Evolutionary conservation across 23 red algal species (phyloP).

Genomic region (Pyropia haitanensis): DNA sequence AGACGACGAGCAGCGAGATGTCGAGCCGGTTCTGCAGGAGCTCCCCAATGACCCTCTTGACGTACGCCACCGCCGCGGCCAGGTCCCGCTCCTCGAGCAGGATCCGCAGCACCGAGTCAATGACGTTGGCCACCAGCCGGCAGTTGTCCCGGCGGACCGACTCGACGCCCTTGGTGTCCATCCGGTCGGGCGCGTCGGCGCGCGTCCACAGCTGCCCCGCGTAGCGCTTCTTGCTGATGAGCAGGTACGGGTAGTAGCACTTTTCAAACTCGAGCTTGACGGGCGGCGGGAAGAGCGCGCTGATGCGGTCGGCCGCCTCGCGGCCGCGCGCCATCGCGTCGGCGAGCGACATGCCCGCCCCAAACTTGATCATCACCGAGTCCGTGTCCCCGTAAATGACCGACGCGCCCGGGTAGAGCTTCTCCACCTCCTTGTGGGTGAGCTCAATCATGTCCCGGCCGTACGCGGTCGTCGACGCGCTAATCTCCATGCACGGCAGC

Average conservation of each 20-base stretch:
- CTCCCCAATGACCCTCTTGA: conserved; percentile 78
- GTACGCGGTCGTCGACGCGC: conserved; percentile 86
- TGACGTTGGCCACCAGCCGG: conserved; percentile 94
- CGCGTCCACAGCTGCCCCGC: conserved; percentile 93
- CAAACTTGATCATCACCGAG: conserved; percentile 99
- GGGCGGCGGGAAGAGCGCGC: conserved; percentile 65
- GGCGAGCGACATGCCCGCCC: conserved; percentile 26
- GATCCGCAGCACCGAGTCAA: conserved; percentile 60
- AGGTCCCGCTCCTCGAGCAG: conserved; percentile 78
- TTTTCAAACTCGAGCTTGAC: conserved; percentile 99
- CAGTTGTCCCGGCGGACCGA: conserved; percentile 97
- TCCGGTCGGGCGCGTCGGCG: conserved; percentile 76
- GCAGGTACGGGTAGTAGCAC: conserved; percentile 93
- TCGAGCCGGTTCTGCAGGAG: conserved; percentile 96
- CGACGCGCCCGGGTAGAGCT: conserved; percentile 54
- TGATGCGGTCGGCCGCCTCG: conserved; percentile 73
- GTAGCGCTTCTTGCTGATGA: conserved; percentile 97
- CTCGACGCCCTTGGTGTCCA: conserved; percentile 99
- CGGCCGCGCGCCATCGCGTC: conserved; percentile 73
- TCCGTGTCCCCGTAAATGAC: conserved; percentile 99
- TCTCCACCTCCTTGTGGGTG: conserved; percentile 65
- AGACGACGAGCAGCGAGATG: conserved; percentile 90
- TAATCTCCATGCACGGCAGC: conserved; percentile 98
- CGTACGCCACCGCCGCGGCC: conserved; percentile 66
- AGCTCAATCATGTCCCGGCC: conserved; percentile 95